phyloP scores from a whole-genome alignment of 139 green algal species.

The Coccomyxa sp. region DNA sequence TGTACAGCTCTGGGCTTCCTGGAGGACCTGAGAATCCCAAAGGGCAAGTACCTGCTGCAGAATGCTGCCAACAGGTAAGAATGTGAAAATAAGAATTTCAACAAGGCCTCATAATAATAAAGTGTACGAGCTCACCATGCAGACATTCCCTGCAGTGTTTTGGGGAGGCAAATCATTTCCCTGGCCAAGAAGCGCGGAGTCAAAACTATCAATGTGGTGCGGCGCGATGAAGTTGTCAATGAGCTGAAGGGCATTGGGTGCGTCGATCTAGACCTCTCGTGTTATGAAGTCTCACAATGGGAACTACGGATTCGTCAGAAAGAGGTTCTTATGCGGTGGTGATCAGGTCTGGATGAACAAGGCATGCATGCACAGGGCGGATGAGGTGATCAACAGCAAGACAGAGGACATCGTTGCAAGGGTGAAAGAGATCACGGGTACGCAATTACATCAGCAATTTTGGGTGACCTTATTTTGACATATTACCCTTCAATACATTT shows the following conservation, averaged over 20 bases:
- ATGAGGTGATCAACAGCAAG: constrained; percentile 24
- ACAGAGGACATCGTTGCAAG: constrained; percentile 16
- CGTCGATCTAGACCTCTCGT: not conserved
- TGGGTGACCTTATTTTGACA: not conserved
- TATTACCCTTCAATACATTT: not conserved
- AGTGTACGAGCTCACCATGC: not conserved
- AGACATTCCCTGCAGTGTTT: not conserved
- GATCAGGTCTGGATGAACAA: too few relatives aligned
- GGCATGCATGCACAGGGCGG: constrained; percentile 6
- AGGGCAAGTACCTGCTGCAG: constrained; percentile 4
- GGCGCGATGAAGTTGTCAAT: constrained; percentile 21
- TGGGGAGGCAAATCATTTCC: constrained; percentile 17
- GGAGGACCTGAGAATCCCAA: not conserved
- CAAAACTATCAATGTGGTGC: constrained; percentile 47
- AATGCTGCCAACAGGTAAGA: constrained; percentile 4
- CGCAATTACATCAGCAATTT: not conserved
- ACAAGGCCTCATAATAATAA: constrained; percentile 3
- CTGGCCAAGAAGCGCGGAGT: constrained; percentile 30
- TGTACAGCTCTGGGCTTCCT: not conserved
- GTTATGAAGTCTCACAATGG: too few relatives aligned
- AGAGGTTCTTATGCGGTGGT: too few relatives aligned
- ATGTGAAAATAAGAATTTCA: not conserved
- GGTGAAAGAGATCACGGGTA: constrained; percentile 36
- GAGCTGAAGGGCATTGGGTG: constrained; percentile 40
- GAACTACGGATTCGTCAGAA: too few relatives aligned